Evolutionary conservation across 2,329 filamentous ascomycete species (phyloP).

Genomic region (Colletotrichum sp.): DNA sequence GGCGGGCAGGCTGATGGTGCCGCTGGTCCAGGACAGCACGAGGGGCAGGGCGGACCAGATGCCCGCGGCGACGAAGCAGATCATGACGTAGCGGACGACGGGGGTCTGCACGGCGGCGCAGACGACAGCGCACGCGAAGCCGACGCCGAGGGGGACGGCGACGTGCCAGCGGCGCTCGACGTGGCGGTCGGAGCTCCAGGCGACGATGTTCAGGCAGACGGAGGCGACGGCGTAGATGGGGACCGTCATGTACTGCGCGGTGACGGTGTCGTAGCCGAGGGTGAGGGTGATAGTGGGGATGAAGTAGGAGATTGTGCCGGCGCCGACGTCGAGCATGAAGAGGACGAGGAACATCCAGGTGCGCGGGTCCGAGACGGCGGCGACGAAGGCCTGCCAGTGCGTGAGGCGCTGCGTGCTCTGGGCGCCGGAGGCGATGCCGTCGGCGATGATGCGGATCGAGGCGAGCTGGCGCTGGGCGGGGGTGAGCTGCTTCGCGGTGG

Average conservation of each 20-base stretch:
- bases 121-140: conserved; percentile 24
- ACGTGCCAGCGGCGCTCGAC: conserved; percentile 27
- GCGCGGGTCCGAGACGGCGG: conserved; percentile 48
- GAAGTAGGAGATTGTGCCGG: conserved; percentile 57
- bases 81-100: conserved; percentile 32
- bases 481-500: conserved; percentile 63
- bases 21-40: conserved; percentile 32
- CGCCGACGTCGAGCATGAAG: conserved; percentile 52
- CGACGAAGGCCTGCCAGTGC: conserved; percentile 31
- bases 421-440: conserved; percentile 39
- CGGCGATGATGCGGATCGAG: conserved; percentile 44
- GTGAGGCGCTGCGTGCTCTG: conserved; percentile 27
- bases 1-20: conserved; percentile 28
- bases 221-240: conserved; percentile 32
- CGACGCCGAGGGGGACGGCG: conserved; percentile 21
- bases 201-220: conserved; percentile 25
- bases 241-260: conserved; percentile 52
- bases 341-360: conserved; percentile 53
- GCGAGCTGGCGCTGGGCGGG: conserved; percentile 67
- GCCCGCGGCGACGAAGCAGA: conserved; percentile 29
- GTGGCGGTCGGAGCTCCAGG: conserved; percentile 26
- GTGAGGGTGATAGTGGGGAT: conserved; percentile 56
- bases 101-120: conserved; percentile 26
- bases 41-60: conserved; percentile 30
- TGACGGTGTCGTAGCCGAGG: conserved; percentile 48